Base-by-base conservation (phyloP, 2,329 filamentous ascomycete species). In the Talaromyces sp. region DNA sequence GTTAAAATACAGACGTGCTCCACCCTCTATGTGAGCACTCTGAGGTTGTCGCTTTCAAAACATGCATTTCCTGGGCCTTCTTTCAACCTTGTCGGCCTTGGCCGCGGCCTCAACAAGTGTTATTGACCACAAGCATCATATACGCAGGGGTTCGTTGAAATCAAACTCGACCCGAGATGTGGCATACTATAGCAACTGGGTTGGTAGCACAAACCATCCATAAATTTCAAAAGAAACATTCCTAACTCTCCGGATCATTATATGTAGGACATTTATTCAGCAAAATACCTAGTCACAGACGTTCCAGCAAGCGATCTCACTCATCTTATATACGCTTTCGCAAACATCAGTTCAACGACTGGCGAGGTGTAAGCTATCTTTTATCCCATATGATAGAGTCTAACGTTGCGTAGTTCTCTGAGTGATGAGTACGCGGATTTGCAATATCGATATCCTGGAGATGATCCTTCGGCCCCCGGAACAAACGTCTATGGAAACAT, bases 241-340 rank as follows among this genome's bases (percentile, higher is more conserved):
- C 31, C 14, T 51, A 17, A 49, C 55, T 8, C 11, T 54, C 27
- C n/a, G 51, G 26, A 29, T 27, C 14, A 51, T 51, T 19, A 50
- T 10, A 17, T 21, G 55, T 32, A 80, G 90, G 90, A 89, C 65
- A 93, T 95, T 67, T 96, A 96, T 74, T 14, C 91, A 91, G 0
- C 89, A 95, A 70, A 86, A 93, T 71, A 82, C 96, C 2, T 52
- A n/a, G 50, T 56, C 21, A 55, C 58, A 11, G 51, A 59, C 29
- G 38, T 59, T 19, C 58, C 58, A 10, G 58, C 51, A 10, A 55
- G 27, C 13, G 41, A 43, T 21, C 32, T 60, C n/a, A 60, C 54
- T 2, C 54, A 60, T 53, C 2, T 60, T 6, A 52, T 60, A 13
- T 60, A 60, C 19, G 27, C 54, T 9, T 60, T 56, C 56, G 58